Base-by-base conservation (phyloP, 169 alveolate genomes). In the Babesia bovis region DNA sequence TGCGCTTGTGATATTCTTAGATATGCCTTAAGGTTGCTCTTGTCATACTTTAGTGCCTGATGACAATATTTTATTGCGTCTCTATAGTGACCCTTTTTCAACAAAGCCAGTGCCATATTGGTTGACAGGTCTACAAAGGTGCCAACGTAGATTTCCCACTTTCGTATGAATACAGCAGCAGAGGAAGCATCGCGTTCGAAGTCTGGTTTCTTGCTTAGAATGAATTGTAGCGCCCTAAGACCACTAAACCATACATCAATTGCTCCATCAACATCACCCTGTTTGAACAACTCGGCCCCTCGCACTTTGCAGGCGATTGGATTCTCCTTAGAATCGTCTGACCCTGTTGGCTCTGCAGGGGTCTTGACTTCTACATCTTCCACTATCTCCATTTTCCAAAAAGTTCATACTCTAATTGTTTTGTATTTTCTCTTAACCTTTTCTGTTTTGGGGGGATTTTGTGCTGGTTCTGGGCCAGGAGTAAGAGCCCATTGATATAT, bases 221-320 rank as follows among this genome's bases (percentile, higher is more conserved):
- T 55, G 66, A 40, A 67, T 38, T 68, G 49, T 13, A 79, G 42
- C 17, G 76, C 45, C 28, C 72, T 33, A 6, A 79, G 28, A 9
- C 76, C 60, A 38, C 50, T 57, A 26, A 50, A 67, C 87, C 87
- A 79, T 17, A 28, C 33, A 4, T 68, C 61, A 23, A 79, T 79
- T 26, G 87, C 87, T 3, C 77, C 87, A 40, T 67, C 82, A n/a
- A 44, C 10, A 61, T 79, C 87, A 15, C 87, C 87, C 38, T 49
- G 35, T 26, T 36, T 52, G 50, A 44, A 77, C 13, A 67, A 53
- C 44, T 66, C 85, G 28, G 41, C 53, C 1, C 85, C 85, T 35
- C 58, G 32, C n/a, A 50, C 68, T 56, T 66, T 77, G 51, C 28
- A 66, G 38, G 28, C 25, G 38, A 67, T 26, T 19, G 30, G 67